phyloP scores from a whole-genome alignment of 2,329 filamentous ascomycete genomes.

The Calonectria montana region DNA sequence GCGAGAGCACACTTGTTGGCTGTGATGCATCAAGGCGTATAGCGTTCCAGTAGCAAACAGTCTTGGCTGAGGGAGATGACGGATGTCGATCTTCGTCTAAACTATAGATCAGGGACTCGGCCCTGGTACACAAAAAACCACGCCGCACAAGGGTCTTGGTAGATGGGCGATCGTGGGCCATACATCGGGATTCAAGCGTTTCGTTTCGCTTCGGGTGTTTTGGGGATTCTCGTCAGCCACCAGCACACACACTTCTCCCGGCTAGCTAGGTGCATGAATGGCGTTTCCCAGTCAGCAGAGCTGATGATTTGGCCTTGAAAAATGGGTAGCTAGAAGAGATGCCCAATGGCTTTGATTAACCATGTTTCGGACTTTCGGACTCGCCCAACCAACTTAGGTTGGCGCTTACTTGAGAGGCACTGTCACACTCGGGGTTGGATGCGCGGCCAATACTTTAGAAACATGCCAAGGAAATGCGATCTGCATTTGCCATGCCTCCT shows the following conservation, averaged over 20 bases:
- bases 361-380: neutral
- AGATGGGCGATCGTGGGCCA: neutral
- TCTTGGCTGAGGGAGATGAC: constrained; percentile 4
- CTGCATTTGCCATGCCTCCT: neutral
- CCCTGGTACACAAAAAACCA: neutral
- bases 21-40: neutral
- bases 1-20: neutral
- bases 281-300: constrained; percentile 11
- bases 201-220: constrained; percentile 18
- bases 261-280: neutral
- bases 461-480: constrained; percentile 8
- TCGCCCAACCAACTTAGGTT: neutral
- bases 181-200: neutral
- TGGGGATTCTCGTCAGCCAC: neutral
- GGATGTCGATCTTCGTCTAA: neutral
- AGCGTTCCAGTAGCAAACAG: neutral
- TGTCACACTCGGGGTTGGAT: neutral
- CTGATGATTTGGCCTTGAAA: neutral
- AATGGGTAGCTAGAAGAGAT: neutral
- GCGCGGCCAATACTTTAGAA: neutral
- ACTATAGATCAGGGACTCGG: constrained; percentile 1
- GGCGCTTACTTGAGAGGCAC: neutral
- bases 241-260: neutral
- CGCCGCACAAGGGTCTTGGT: neutral
- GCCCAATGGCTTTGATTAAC: neutral